These are phyloP conservation scores for Clohesyomyces aquaticus DNA, from an alignment of 495 filamentous ascomycete species.

Conservation along the genomic window DNA sequence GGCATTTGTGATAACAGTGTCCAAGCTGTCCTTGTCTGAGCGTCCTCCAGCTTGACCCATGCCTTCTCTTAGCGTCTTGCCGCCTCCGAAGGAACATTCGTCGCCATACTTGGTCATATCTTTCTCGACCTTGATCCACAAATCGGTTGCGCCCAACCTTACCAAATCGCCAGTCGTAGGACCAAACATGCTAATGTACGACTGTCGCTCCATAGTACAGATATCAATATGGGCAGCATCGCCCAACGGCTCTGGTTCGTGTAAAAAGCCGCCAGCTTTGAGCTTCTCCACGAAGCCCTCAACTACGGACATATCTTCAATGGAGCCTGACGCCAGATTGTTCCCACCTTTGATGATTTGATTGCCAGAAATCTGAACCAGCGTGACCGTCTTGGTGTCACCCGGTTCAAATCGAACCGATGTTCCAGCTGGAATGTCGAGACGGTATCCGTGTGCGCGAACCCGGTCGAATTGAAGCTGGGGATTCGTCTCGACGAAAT, in stretches of 20 bases:
- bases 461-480: conserved; percentile 89
- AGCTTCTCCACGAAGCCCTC: conserved; percentile 71
- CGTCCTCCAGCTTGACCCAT: conserved; percentile 92
- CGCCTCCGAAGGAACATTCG: conserved; percentile 94
- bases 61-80: conserved; percentile 91
- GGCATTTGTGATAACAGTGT: conserved; percentile 91
- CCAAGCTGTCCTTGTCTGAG: conserved; percentile 69
- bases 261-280: conserved; percentile 73
- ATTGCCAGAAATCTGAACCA: conserved; percentile 87
- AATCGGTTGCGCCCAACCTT: conserved; percentile 78
- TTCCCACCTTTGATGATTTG: conserved; percentile 88
- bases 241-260: conserved; percentile 65
- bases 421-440: conserved; percentile 91
- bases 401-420: conserved; percentile 95
- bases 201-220: conserved; percentile 73
- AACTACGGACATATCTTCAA: conserved; percentile 62
- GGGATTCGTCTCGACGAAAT: conserved; percentile 93
- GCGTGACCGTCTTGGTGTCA: conserved; percentile 86
- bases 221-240: conserved; percentile 60
- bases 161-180: conserved; percentile 87
- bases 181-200: conserved; percentile 88
- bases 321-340: conserved; percentile 68
- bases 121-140: conserved; percentile 92
- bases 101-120: conserved; percentile 87
- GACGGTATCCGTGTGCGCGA: conserved; percentile 78